Base-by-base conservation (phyloP, 768 basidiomycete genomes). In the Lentinula lateritia region DNA sequence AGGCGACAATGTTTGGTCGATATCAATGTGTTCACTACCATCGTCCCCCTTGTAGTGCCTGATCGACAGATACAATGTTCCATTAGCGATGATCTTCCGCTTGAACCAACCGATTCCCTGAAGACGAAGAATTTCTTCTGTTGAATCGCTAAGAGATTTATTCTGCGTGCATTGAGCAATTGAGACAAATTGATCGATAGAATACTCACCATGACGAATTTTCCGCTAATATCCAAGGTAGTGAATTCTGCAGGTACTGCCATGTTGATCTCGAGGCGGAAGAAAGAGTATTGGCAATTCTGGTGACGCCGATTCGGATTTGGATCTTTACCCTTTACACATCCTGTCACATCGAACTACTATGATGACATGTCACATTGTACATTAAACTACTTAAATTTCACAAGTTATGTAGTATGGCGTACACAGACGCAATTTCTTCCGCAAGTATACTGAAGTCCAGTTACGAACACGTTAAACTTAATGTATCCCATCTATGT, bases 101-200 rank as follows among this genome's bases (percentile, higher is more conserved):
- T 77, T 88, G 50, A 86, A 62, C 90, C 90, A 93, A 38, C 85
- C 70, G 36, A 93, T 79, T 54, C 91, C 91, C 70, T 92, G 91
- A 2, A 88, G 75, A 36, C 71, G 69, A 45, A 93, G 83, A 63
- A 93, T 86, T 32, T 77, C 77, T 57, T 91, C 89, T 5, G 79
- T 78, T 35, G 69, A 66, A 65, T 87, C 88, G 43, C 85, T 88
- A 58, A 90, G 78, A 1, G 75, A 48, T 72, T 88, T 91, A 77
- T 88, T 90, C 90, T 92, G 62, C 58, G 45, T 38, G 23, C 8
- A 4, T 48, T 46, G 9, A 50, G 23, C 9, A 10, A 12, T 34
- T 3, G 9, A 38, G 50, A 50, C 18, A 56, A 23, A 43, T 34
- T 15, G 13, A 15, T 9, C 28, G 6, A n/a, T 36, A 12, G 15